Base-by-base conservation (phyloP, 2,329 filamentous ascomycete species). In the Tolypocladium inflatum region DNA sequence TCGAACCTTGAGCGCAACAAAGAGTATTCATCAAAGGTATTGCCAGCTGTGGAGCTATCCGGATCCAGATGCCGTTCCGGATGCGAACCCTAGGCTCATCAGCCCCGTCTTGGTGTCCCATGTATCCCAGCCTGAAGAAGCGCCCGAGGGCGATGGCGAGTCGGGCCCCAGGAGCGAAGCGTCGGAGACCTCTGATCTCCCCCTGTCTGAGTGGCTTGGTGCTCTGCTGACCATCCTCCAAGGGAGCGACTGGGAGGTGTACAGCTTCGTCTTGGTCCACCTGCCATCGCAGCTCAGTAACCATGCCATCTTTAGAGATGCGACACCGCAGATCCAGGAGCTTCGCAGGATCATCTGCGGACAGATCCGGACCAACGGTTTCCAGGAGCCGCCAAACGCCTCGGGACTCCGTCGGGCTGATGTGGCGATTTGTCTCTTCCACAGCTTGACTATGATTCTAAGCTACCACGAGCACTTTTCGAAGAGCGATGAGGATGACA, bases 231-330 rank as follows among this genome's bases (percentile, higher is more conserved):
- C 80, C n/a, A 75, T 94, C n/a, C 75, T 96, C 50, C 81, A 85
- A 57, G 88, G 87, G 45, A 83, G 84, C 54, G 87, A 94, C 61
- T 97, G 93, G 92, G 91, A 97, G 69, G 78, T 96, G 1, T 96
- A 96, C 76, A 93, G 90, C 71, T 97, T 93, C 68, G 82, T 93
- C 21, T 78, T 99, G 37, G 89, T 91, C 7, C 90, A 96, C 70
- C 76, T 97, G 11, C 89, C 91, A 1, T 88, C 90, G 35, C 93
- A 97, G 66, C 79, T 99, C 26, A 89, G 87, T 70, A 99, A 99
- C 65, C 91, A 94, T 67, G 87, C 90, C 15, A 78, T 97, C 17
- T 97, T 97, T 69, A 81, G 80, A 60, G 85, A 82, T 56, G 85
- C 90, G 7, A 84, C 90, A 42, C 79, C 84, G 3, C 86, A 95